Evolutionary conservation across 306 rosid species (phyloP), one percentile per base, ranked within the genome.

Genomic region (Vigna trinervia): DNA sequence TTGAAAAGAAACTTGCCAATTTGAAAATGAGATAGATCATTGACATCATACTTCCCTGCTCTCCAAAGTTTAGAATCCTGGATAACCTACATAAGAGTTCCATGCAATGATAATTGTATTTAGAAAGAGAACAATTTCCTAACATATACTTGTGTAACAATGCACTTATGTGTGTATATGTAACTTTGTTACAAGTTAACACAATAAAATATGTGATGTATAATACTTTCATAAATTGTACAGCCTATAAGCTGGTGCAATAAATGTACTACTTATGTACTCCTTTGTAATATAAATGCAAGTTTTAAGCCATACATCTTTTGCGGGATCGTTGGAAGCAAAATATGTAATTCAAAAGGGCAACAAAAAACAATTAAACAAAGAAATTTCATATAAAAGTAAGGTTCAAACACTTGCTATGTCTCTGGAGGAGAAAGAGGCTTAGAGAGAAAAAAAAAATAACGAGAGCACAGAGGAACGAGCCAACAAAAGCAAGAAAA

Each of bases 81-180:
- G 67, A 75, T 59, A 28, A 64, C 77, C 80, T 81, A 28, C 77
- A 75, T 23, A 74, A 20, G 54, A 69, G 73, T 75, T 67, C 12
- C 65, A 81, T 36, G 63, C 39, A 81, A 75, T 41, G 52, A 58
- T 47, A 17, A 72, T 52, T 34, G 38, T 52, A 74, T 59, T 75
- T 34, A 52, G 38, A 62, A 50, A 76, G 56, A 57, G 7, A 48
- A 22, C 47, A 66, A 12, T 48, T 57, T 67, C 36, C 69, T 43
- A 46, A 47, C 26, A 36, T 56, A 73, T 20, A 56, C 32, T 48
- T 71, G 12, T 46, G 71, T 30, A 57, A 20, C 53, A 48, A 36
- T 36, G 51, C 32, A 23, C 43, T 70, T 10, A 38, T 36, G 47
- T 34, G 36, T 39, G 36, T 39, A 11, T 15, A 41, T 10, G 19